Base-by-base conservation (phyloP, 169 alveolate genomes). In the Plasmodium vivax region DNA sequence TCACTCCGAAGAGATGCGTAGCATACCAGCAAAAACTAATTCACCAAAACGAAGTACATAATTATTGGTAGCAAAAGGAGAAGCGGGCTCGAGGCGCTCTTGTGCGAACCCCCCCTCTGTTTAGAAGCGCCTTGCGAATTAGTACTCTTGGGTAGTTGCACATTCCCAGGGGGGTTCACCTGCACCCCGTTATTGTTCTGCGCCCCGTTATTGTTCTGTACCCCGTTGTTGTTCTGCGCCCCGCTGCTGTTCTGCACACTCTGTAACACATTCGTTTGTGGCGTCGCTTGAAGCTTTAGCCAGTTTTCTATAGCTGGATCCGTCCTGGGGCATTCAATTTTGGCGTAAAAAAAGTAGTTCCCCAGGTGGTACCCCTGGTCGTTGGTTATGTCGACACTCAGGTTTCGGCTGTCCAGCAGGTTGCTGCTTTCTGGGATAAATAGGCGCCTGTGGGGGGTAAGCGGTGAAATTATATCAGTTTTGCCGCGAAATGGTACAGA, bases 311-410 rank as follows among this genome's bases (percentile, higher is more conserved):
- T 38, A 27, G 7, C 27, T 9, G 27, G 58, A n/a, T 90, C 36
- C 58, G 92, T 90, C 73, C 54, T 45, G 9, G 91, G 92, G 75
- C 94, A 90, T 62, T 80, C 91, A 62, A 90, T 81, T 68, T 80
- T 90, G 81, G 84, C 91, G 51, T 90, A 90, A 62, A 90, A 90
- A 80, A 10, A 90, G 54, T 90, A 90, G 56, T 90, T 90, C 23
- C 51, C 77, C 71, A 79, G 73, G 73, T 80, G 81, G 38, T 62
- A 45, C 16, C 91, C 91, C 38, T 80, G 80, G 34, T 90, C 91
- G 41, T 68, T 81, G 34, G 88, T 80, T 79, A 90, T 90, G 34
- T 80, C 83, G 51, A 90, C 56, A 23, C 12, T 81, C 36, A 90
- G 9, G 34, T 62, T 68, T 80, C 73, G 36, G 38, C 92, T 90